These are phyloP conservation scores for Globisporangium viniferum DNA, from an alignment of 352 stramenopile species.

Conservation along the genomic window DNA sequence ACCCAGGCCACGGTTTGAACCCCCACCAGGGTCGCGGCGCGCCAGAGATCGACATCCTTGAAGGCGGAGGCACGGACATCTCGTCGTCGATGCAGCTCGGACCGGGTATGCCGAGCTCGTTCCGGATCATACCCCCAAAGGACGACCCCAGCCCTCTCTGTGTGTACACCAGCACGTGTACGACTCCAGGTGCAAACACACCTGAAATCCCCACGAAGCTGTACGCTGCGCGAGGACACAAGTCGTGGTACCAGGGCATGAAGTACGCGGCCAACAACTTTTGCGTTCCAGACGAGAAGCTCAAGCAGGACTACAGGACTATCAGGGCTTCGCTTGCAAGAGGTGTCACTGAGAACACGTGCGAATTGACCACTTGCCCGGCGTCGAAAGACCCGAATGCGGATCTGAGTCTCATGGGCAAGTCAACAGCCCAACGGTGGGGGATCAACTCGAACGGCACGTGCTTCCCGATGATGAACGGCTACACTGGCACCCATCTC, in stretches of 20 bases:
- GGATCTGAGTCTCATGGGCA: constrained; percentile 25
- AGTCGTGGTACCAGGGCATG: constrained; percentile 70
- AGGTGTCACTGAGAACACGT: constrained; percentile 51
- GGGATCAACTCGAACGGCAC: constrained; percentile 60
- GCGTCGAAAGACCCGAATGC: constrained; percentile 51
- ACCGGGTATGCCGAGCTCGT: constrained; percentile 46
- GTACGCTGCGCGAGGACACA: constrained; percentile 38
- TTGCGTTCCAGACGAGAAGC: constrained; percentile 22
- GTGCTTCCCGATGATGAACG: constrained; percentile 59
- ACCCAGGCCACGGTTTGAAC: constrained; percentile 91
- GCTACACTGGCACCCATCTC: constrained; percentile 53
- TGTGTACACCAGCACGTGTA: neutral
- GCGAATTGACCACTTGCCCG: constrained; percentile 34
- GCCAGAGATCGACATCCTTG: constrained; percentile 96
- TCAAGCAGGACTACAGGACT: constrained; percentile 33
- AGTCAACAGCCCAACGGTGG: constrained; percentile 40
- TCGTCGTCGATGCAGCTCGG: constrained; percentile 90
- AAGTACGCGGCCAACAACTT: constrained; percentile 60
- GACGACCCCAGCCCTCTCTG: constrained; percentile 25
- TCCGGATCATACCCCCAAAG: constrained; percentile 13
- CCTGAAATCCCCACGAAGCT: constrained; percentile 36
- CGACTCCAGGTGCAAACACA: constrained; percentile 39
- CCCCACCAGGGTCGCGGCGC: constrained; percentile 86
- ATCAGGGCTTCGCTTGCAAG: constrained; percentile 33
- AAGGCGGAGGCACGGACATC: constrained; percentile 78